Percentiles rank a stretch among this genome's conserved stretches.
Conservation (phyloP, 108 stramenopile genomes). For the Parietichytrium sp. region DNA sequence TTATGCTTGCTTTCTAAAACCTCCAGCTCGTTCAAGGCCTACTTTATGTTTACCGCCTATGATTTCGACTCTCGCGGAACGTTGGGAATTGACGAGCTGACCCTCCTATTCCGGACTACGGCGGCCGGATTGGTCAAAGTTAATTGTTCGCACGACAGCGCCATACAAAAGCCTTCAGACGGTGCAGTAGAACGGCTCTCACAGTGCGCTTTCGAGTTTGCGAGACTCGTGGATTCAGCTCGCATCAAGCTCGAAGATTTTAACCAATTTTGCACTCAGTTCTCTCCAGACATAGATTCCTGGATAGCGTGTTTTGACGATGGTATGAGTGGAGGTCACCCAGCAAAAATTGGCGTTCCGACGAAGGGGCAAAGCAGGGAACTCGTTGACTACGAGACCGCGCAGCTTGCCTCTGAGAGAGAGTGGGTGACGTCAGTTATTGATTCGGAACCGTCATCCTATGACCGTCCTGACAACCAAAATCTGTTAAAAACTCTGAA, state of each 20-base stretch:
- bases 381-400: too few species aligned
- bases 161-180: neutral
- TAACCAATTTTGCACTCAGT: neutral
- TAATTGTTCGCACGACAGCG: neutral
- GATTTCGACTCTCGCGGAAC: slow-evolving; percentile 20
- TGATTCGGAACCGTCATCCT: too few species aligned
- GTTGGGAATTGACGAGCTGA: slow-evolving; percentile 10
- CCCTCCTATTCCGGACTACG: neutral
- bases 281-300: neutral
- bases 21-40: neutral
- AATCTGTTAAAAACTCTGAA: too few species aligned
- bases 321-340: too few species aligned
- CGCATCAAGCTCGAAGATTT: neutral
- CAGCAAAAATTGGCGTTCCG: too few species aligned
- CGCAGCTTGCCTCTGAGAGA: too few species aligned
- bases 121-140: neutral
- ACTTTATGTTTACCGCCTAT: slow-evolving; percentile 2
- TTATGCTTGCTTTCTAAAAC: slow-evolving; percentile 1
- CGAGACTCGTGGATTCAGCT: neutral
- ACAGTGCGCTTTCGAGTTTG: neutral
- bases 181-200: neutral
- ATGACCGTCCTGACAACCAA: too few species aligned
- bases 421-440: too few species aligned
- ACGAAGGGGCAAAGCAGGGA: too few species aligned
- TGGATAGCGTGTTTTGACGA: slow-evolving; percentile 7